Conservation (phyloP, 1,284 basidiomycete genomes). For the Cyathus pygmaeus region DNA sequence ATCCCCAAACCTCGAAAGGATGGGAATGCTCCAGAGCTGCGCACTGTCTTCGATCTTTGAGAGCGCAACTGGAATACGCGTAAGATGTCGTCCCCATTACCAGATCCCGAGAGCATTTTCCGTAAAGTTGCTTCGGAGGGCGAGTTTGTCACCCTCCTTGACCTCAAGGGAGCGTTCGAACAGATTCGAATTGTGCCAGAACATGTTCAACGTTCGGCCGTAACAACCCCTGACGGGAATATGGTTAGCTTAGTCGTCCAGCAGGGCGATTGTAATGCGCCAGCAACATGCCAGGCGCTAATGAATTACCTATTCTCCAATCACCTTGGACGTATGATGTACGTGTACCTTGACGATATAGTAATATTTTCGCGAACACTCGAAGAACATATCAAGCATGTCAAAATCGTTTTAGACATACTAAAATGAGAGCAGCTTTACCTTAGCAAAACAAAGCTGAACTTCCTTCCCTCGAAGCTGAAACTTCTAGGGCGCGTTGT, state of each 20-base stretch:
- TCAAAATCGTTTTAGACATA: conserved; percentile 32
- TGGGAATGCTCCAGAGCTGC: conserved; percentile 6
- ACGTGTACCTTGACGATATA: conserved; percentile 38
- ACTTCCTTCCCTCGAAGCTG: conserved; percentile 31
- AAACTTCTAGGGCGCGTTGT: conserved; percentile 45
- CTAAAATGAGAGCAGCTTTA: conserved; percentile 34
- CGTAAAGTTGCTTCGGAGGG: conserved; percentile 4
- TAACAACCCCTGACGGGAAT: conserved; percentile 42
- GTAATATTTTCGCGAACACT: conserved; percentile 39
- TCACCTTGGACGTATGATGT: conserved; percentile 21
- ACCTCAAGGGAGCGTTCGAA: conserved; percentile 44
- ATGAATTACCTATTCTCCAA: conserved; percentile 2
- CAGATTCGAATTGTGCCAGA: conserved; percentile 23
- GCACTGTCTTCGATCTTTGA: conserved; percentile 12
- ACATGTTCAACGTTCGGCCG: too few relatives aligned
- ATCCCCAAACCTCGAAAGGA: conserved; percentile 19
- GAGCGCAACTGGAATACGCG: conserved; percentile 17
- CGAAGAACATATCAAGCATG: conserved; percentile 38
- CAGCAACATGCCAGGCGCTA: neutral
- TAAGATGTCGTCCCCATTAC: conserved; percentile 19
- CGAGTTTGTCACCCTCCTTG: conserved; percentile 26
- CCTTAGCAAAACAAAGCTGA: conserved; percentile 33
- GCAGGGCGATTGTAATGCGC: neutral
- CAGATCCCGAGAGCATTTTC: conserved; percentile 37
- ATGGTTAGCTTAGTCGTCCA: conserved; percentile 44